phyloP scores from a whole-genome alignment of 1,284 basidiomycete species.

The Boletus smithii region DNA sequence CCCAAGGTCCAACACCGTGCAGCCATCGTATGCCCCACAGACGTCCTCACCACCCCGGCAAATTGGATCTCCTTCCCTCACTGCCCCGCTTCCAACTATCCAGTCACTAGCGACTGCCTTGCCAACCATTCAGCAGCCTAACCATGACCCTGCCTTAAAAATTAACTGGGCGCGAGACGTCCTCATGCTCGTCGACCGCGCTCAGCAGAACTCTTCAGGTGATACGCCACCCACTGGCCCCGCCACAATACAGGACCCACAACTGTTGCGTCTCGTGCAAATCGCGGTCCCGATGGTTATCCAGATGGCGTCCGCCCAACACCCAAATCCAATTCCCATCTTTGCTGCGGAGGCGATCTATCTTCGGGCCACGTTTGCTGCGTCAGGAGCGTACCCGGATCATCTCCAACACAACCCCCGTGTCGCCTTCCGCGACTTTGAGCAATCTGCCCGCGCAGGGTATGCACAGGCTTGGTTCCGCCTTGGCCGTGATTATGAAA shows the following conservation, averaged over 20 bases:
- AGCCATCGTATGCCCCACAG: conserved; percentile 28
- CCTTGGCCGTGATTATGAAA: conserved; percentile 89
- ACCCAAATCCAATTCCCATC: conserved; percentile 37
- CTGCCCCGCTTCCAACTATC: conserved; percentile 62
- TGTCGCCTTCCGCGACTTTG: conserved; percentile 86
- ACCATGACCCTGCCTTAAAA: conserved; percentile 54
- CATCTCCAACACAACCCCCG: conserved; percentile 66
- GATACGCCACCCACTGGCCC: conserved; percentile 50
- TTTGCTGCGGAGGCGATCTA: conserved; percentile 73
- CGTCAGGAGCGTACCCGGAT: conserved; percentile 65
- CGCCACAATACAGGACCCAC: conserved; percentile 57
- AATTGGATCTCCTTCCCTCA: conserved; percentile 48
- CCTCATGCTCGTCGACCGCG: conserved; percentile 71
- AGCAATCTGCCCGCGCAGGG: conserved; percentile 72
- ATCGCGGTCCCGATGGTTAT: conserved; percentile 64
- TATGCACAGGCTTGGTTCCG: conserved; percentile 81
- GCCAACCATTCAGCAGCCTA: conserved; percentile 45
- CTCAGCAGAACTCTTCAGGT: conserved; percentile 40
- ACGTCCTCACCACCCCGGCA: conserved; percentile 28
- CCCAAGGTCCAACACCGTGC: conserved; percentile 15
- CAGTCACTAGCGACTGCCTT: conserved; percentile 49
- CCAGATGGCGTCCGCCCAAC: conserved; percentile 43
- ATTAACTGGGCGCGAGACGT: conserved; percentile 80
- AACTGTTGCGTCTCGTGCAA: conserved; percentile 59
- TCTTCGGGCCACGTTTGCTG: conserved; percentile 66